Evolutionary conservation across 2,329 filamentous ascomycete genomes (phyloP).

Genomic region (Cladosporium sp.): DNA sequence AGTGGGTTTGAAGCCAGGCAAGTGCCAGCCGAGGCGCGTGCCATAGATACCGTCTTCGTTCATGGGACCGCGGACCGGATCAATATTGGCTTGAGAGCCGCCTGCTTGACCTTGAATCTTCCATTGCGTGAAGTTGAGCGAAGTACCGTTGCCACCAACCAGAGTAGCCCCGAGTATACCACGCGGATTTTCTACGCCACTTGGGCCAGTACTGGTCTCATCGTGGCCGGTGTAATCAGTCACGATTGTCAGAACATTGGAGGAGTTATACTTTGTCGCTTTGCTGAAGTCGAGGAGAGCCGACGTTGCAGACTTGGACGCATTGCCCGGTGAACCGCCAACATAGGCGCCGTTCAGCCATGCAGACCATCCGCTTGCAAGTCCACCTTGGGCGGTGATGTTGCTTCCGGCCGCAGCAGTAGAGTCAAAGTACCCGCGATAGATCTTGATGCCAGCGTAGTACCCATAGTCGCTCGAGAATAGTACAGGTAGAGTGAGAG

Average conservation of each 20-base stretch:
- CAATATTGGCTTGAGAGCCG: slow-evolving; percentile 60
- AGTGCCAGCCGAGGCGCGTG: slow-evolving; percentile 64
- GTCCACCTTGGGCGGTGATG: slow-evolving; percentile 62
- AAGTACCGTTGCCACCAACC: slow-evolving; percentile 47
- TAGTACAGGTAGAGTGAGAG: slow-evolving; percentile 62
- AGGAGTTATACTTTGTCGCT: slow-evolving; percentile 50
- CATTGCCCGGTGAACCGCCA: slow-evolving; percentile 33
- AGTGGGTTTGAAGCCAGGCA: slow-evolving; percentile 54
- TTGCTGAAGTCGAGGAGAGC: neutral
- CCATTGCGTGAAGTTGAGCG: slow-evolving; percentile 53
- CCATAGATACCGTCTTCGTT: slow-evolving; percentile 68
- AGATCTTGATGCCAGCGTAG: slow-evolving; percentile 68
- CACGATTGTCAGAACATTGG: slow-evolving; percentile 67
- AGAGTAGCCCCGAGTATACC: slow-evolving; percentile 65
- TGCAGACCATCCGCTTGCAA: slow-evolving; percentile 65
- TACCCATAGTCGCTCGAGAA: slow-evolving; percentile 77
- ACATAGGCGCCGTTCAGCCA: slow-evolving; percentile 67
- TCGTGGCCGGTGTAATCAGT: slow-evolving; percentile 74
- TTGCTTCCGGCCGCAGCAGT: slow-evolving; percentile 62
- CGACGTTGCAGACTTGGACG: slow-evolving; percentile 47
- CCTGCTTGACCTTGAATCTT: slow-evolving; percentile 69
- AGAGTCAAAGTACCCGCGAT: slow-evolving; percentile 64
- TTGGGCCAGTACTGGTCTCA: slow-evolving; percentile 61
- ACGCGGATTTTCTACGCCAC: slow-evolving; percentile 63
- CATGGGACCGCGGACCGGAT: slow-evolving; percentile 62